Base-by-base conservation (phyloP, 495 filamentous ascomycete species). In the Cryomyces minteri region DNA sequence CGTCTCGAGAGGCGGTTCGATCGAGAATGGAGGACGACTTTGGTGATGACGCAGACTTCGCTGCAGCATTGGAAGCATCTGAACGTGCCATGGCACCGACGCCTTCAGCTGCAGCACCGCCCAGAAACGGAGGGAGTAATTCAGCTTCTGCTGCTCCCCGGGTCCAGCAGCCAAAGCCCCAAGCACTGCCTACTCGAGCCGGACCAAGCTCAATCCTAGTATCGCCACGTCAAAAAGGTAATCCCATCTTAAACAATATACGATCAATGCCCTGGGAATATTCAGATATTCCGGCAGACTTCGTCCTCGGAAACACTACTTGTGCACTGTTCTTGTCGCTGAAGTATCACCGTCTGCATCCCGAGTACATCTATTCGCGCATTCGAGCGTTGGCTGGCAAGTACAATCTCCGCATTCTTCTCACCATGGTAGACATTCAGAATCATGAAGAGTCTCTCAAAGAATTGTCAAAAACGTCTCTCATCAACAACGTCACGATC, bases 291-390 rank as follows among this genome's bases (percentile, higher is more conserved):
- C 80, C 80, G 0, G 82, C 88, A 12, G 90, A 99, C 62, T 99
- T 93, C 57, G 81, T 84, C 6, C 68, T 99, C 4, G 90, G 90
- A 5, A 54, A 67, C 25, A 95, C 87, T 1, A 88, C 88, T 12
- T 95, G 88, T 51, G 87, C 82, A 1, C 68, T 99, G 5, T 99
- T 96, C 55, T 70, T 98, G 41, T 88, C 81, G 29, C 71, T 99
- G 32, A 99, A 99, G 62, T 99, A 99, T 62, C 90, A 98, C 61
- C 85, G 90, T 8, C 65, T 95, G 40, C 92, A 99, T 60, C 90
- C 90, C 1, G 90, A 96, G 62, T 99, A 99, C 65, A 83, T 99
- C 57, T 95, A 95, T 69, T 83, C 79, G 25, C 84, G 90, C 46
- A 84, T 99, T 49, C 74, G 77, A 40, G 72, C 72, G 32, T 66